phyloP scores from a whole-genome alignment of 2,329 filamentous ascomycete genomes.

The Epichloe amarillans region DNA sequence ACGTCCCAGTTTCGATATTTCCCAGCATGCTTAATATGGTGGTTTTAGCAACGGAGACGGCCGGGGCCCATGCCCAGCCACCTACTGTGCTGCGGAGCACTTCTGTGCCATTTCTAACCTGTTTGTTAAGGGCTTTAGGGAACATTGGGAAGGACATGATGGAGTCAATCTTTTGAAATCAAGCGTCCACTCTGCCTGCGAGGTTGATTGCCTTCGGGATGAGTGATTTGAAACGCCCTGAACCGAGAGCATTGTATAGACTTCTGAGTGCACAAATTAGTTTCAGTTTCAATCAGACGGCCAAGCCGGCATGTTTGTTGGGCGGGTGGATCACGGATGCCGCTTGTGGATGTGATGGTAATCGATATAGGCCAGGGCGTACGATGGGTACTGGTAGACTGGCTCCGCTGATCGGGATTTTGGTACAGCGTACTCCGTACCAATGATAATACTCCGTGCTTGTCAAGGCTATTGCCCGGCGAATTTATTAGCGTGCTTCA shows the following conservation, averaged over 20 bases:
- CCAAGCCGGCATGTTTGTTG: not conserved
- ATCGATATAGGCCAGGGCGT: not conserved
- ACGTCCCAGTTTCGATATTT: constrained; percentile 33
- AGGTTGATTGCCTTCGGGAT: not conserved
- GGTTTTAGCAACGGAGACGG: constrained; percentile 31
- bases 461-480: not conserved
- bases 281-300: not conserved
- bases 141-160: not conserved
- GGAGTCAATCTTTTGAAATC: not conserved
- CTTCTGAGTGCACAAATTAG: not conserved
- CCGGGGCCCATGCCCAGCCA: constrained; percentile 33
- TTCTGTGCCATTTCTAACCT: constrained; percentile 15
- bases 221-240: not conserved
- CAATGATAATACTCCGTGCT: not conserved
- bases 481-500: not conserved
- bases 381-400: not conserved
- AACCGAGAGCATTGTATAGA: not conserved
- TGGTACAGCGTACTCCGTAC: not conserved
- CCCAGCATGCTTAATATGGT: constrained; percentile 31
- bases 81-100: constrained; percentile 28
- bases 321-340: not conserved
- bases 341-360: not conserved
- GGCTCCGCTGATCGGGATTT: constrained; percentile 2
- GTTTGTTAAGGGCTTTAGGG: constrained; percentile 1
- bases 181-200: not conserved